phyloP scores from a whole-genome alignment of 768 basidiomycete genomes.

The Suillus subaureus region DNA sequence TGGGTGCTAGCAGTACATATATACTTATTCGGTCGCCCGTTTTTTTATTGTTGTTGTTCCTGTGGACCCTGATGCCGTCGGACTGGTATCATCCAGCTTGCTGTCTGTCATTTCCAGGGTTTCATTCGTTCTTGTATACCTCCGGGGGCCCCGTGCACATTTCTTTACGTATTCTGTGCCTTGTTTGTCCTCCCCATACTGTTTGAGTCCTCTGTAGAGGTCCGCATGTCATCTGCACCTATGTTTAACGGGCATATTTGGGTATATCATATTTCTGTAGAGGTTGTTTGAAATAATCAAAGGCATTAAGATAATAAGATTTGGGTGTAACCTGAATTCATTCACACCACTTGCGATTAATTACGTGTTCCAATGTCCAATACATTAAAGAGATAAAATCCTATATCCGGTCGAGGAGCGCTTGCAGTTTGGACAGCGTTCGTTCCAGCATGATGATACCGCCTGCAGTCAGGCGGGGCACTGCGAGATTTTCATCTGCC shows the following conservation, averaged over 20 bases:
- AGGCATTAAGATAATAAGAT: not conserved
- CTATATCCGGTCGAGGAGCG: conserved; percentile 33
- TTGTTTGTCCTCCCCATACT: conserved; percentile 3
- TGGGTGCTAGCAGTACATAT: conserved; percentile 46
- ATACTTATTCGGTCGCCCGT: not conserved
- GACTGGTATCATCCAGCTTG: conserved; percentile 14
- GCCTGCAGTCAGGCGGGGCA: conserved; percentile 78
- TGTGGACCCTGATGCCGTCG: conserved; percentile 5
- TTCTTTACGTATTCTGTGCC: not conserved
- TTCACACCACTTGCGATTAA: not conserved
- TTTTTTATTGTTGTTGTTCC: conserved; percentile 10
- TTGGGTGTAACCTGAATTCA: not conserved
- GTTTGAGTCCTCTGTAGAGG: not conserved
- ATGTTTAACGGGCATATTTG: conserved; percentile 14
- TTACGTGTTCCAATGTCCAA: not conserved
- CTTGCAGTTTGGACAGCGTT: conserved; percentile 68
- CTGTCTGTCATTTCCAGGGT: conserved; percentile 20
- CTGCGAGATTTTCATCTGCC: conserved; percentile 48
- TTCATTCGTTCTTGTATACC: conserved; percentile 24
- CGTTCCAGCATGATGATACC: conserved; percentile 79
- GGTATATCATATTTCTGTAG: conserved; percentile 2
- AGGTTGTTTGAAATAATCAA: conserved; percentile 6
- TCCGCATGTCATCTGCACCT: conserved; percentile 9
- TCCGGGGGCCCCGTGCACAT: conserved; percentile 3
- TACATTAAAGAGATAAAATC: conserved; percentile 14